These are phyloP conservation scores for Schizosaccharomyces lindneri DNA, from an alignment of 805 yeast species.

Conservation along the genomic window DNA sequence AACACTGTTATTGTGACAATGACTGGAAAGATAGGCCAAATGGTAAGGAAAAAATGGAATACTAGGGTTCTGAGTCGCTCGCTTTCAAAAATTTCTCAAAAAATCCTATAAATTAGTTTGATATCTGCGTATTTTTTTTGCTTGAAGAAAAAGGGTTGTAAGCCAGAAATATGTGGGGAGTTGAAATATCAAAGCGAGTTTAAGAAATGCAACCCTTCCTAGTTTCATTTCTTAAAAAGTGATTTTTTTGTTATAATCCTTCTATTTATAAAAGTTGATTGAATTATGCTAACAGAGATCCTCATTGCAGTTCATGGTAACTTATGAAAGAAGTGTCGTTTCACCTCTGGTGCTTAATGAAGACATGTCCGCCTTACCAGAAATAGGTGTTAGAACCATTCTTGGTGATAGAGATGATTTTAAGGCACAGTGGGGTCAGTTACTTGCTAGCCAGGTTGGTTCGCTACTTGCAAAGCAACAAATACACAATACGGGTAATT, in stretches of 20 bases:
- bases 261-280: neutral
- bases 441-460: neutral
- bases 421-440: neutral
- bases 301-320: neutral
- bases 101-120: neutral
- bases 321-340: neutral
- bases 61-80: neutral
- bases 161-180: no score
- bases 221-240: neutral
- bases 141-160: no score
- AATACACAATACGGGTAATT: no score
- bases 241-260: neutral
- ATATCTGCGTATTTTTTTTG: no score
- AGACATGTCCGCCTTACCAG: neutral
- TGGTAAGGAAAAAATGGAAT: neutral
- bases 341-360: neutral
- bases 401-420: neutral
- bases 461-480: neutral
- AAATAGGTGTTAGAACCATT: neutral
- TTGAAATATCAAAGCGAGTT: no score
- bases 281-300: neutral
- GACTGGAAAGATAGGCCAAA: conserved; percentile 1
- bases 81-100: neutral
- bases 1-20: neutral
- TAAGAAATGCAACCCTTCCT: no score